phyloP scores from a whole-genome alignment of 306 rosid genomes.

The Lathyrus sativus region DNA sequence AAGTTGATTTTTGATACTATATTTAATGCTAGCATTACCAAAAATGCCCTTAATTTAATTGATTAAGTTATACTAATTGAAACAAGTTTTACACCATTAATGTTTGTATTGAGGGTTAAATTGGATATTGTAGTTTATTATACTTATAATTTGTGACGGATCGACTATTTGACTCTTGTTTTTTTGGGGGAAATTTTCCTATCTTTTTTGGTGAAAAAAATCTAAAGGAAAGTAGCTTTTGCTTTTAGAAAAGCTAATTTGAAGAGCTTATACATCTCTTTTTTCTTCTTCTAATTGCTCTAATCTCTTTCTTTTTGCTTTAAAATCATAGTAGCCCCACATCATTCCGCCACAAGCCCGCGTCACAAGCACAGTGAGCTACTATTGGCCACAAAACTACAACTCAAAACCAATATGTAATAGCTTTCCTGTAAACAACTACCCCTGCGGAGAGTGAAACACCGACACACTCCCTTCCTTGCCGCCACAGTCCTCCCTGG shows the following conservation, averaged over 20 bases:
- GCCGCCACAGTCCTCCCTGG: too few relatives aligned
- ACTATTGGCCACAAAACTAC: not conserved
- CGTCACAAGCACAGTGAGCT: not conserved
- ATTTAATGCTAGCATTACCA: too few relatives aligned
- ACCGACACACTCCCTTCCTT: too few relatives aligned
- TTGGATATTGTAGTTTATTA: too few relatives aligned
- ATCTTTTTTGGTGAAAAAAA: not conserved
- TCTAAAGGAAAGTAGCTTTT: not conserved
- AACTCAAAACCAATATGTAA: not conserved
- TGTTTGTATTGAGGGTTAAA: too few relatives aligned
- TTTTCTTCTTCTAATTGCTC: not conserved
- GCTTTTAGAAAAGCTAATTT: not conserved
- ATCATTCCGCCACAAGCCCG: not conserved
- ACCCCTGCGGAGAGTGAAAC: too few relatives aligned
- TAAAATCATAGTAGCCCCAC: not conserved
- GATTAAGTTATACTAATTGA: too few relatives aligned
- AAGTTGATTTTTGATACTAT: too few relatives aligned
- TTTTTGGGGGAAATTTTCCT: not conserved
- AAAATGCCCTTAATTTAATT: too few relatives aligned
- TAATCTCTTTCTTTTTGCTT: not conserved
- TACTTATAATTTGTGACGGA: too few relatives aligned
- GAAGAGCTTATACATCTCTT: not conserved
- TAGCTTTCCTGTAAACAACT: too few relatives aligned
- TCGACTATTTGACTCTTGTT: not conserved
- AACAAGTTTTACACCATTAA: too few relatives aligned